These are phyloP conservation scores for Zanthoxylum bungeanum DNA, from an alignment of 345 rosid genomes.

Conservation along the genomic window DNA sequence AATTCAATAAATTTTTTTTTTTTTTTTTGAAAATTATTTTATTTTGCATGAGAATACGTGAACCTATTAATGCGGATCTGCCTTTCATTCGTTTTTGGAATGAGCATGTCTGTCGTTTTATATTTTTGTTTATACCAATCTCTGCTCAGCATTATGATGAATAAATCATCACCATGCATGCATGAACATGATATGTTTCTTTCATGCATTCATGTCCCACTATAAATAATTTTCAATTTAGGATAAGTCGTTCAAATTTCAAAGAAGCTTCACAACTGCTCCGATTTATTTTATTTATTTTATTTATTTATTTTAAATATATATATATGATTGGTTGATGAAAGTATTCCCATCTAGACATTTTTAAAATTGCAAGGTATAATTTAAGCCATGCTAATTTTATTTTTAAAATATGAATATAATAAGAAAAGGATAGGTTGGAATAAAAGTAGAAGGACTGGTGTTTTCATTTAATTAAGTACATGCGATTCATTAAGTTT, in stretches of 20 bases:
- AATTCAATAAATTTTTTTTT: background rate
- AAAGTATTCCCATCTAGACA: conserved; percentile 15
- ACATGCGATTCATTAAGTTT: conserved; percentile 10
- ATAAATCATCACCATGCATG: background rate
- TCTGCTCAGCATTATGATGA: conserved; percentile 4
- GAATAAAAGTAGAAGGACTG: conserved; percentile 30
- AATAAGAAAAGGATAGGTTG: conserved; percentile 15
- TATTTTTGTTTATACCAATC: conserved; percentile 2
- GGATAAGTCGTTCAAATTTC: conserved; percentile 13
- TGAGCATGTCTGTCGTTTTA: conserved; percentile 58
- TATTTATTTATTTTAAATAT: too few species aligned
- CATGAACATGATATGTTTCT: background rate
- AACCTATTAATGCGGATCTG: conserved; percentile 43
- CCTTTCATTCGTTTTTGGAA: conserved; percentile 28
- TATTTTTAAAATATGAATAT: background rate
- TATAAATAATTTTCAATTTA: background rate
- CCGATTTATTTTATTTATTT: too few species aligned
- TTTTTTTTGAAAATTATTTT: background rate
- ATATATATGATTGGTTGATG: conserved; percentile 28
- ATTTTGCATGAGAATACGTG: conserved; percentile 46
- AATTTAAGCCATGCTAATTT: conserved; percentile 18
- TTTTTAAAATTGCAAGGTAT: background rate
- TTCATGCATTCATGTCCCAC: background rate
- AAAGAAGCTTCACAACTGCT: conserved; percentile 23
- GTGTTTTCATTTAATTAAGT: conserved; percentile 22